Base-by-base conservation (phyloP, 163 green algal genomes). In the Chlorella variabilis region DNA sequence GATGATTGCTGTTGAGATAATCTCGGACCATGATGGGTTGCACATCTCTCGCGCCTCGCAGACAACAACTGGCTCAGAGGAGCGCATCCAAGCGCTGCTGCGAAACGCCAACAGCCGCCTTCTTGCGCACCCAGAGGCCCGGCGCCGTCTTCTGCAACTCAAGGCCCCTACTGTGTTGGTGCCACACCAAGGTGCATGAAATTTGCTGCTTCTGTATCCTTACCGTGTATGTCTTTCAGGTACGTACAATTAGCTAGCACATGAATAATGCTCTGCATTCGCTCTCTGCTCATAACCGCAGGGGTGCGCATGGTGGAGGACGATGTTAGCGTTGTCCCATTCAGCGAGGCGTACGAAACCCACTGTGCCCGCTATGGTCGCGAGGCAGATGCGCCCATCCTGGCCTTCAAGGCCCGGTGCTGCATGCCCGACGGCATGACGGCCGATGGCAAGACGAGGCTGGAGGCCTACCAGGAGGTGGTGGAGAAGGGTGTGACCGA, bases 291-390 rank as follows among this genome's bases (percentile, higher is more conserved):
- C 54, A 62, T n/a, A 9, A 66, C 3, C 42, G 20, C 36, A 59
- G 77, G 66, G 4, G 70, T 97, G 59, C 91, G 95, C 0, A 84
- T 99, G 68, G 85, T 99, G 78, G 95, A 98, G 87, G 97, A 99
- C 80, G 93, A 98, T 70, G 84, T 90, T 17, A 93, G 85, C 80
- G 93, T 93, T 87, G 92, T 85, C 77, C 94, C 89, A 2, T 97
- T 96, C 77, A 86, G 90, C 13, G 96, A 99, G 74, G 97, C 94
- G 0, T 99, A 98, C 78, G 96, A 98, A 59, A 90, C 96, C 62
- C 95, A 98, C 88, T 99, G 94, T 84, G 88, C 91, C 13, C 88
- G 95, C 1, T 98, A 95, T 83, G 95, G 95, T 4, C 91, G 94
- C 5, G 97, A 99, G 85, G 67, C 93, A 4, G 97, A 99, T 88